These are phyloP conservation scores for Pichia occidentalis DNA, from an alignment of 805 yeast species.

Conservation along the genomic window DNA sequence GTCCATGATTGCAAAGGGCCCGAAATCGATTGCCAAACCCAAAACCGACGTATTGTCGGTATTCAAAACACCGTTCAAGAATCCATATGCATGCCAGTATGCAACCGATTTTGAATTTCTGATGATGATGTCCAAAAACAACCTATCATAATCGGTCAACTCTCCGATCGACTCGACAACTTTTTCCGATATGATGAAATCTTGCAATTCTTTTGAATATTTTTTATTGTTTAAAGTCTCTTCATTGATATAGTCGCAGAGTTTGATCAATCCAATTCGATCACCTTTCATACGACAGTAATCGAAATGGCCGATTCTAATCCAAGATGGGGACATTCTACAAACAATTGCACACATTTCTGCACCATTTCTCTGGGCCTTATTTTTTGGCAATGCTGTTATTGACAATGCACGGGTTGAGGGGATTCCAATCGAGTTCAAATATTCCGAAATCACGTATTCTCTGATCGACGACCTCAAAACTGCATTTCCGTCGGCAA, in stretches of 20 bases:
- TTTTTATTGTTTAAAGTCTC: conserved; percentile 50
- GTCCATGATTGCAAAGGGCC: conserved; percentile 91
- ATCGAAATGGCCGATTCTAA: conserved; percentile 85
- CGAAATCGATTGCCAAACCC: conserved; percentile 87
- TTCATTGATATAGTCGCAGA: conserved; percentile 68
- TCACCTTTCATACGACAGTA: conserved; percentile 70
- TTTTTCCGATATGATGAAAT: conserved; percentile 28
- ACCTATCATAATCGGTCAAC: conserved; percentile 56
- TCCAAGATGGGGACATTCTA: conserved; percentile 80
- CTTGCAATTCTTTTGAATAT: conserved; percentile 21
- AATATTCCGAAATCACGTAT: conserved; percentile 74
- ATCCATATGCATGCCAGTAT: conserved; percentile 86
- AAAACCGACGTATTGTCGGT: conserved; percentile 90
- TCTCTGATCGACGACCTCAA: conserved; percentile 83
- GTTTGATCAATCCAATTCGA: conserved; percentile 48
- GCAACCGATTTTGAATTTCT: conserved; percentile 76
- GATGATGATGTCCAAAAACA: conserved; percentile 65
- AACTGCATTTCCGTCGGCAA: conserved; percentile 96
- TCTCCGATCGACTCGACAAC: conserved; percentile 25
- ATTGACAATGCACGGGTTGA: conserved; percentile 77
- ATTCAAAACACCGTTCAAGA: conserved; percentile 87
- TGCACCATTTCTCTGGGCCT: conserved; percentile 62
- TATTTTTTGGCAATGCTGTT: conserved; percentile 64
- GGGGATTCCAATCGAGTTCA: conserved; percentile 78
- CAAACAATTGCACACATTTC: conserved; percentile 84